Base-by-base conservation (phyloP, 2,329 filamentous ascomycete species). In the Ceratocystis alfenasii region DNA sequence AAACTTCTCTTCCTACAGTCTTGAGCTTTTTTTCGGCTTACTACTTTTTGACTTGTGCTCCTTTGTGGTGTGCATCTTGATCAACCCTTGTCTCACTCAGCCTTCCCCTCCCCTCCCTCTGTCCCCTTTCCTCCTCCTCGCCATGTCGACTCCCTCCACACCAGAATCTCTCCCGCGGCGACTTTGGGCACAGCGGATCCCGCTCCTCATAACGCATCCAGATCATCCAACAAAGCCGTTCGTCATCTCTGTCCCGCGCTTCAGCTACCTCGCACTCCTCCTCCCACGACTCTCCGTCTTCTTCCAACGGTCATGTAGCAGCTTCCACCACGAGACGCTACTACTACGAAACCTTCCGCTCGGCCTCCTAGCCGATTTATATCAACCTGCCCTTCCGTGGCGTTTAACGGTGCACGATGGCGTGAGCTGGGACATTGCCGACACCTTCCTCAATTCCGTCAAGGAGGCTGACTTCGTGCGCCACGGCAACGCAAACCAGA, bases 381-480 rank as follows among this genome's bases (percentile, higher is more conserved):
- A 85, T 72, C 79, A 77, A 69, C 81, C 82, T 0, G 66, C 71
- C 10, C 72, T 83, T 63, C 82, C 83, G 0, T 85, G 82, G 82
- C 76, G 76, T 12, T 74, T 85, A 61, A 78, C 78, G 17, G 82
- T 84, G 30, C 75, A 76, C 65, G 81, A 83, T 67, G 82, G 81
- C 20, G 71, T 78, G 41, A 79, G 78, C 62, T 85, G 82, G 82
- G 82, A 85, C 70, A 83, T 84, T 62, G 78, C 75, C 53, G 83
- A 85, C 72, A 85, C 83, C 0, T 87, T 86, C 69, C 77, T 86
- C 66, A 87, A 87, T 73, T 80, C 80, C 66, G 82, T 82, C 68
- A 87, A 87, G 73, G 84, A 87, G 80, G 91, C 92, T 36, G 91
- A 96, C 75, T 95, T 91, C 70, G 79, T 95, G 63, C 84, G 92